phyloP scores from a whole-genome alignment of 169 alveolate species.

The Eimeria mitis region DNA sequence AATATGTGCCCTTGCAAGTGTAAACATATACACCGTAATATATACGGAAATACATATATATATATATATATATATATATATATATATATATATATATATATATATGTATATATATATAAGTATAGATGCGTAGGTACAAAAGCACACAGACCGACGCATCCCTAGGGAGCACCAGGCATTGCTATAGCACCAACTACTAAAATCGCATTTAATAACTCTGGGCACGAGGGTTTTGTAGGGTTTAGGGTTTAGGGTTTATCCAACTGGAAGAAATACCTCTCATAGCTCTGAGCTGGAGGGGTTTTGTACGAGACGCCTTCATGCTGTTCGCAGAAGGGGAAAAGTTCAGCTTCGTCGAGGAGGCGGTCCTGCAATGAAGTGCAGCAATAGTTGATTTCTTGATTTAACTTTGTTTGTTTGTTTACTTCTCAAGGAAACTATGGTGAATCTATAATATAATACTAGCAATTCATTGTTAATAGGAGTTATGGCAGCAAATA shows the following conservation, averaged over 20 bases:
- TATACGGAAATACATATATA: too few relatives aligned
- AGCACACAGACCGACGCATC: background rate
- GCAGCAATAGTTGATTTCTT: background rate
- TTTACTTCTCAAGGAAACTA: too few relatives aligned
- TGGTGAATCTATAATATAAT: too few relatives aligned
- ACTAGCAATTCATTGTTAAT: too few relatives aligned
- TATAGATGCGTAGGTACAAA: background rate
- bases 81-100: too few relatives aligned
- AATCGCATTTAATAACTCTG: background rate
- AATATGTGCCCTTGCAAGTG: too few relatives aligned
- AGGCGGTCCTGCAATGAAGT: constrained; percentile 88
- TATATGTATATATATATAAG: background rate
- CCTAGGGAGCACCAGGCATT: background rate
- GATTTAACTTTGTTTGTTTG: background rate
- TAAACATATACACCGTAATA: too few relatives aligned
- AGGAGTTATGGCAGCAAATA: too few relatives aligned
- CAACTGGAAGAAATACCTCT: constrained; percentile 83
- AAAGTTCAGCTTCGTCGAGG: constrained; percentile 96
- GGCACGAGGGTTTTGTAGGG: background rate
- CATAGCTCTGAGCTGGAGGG: constrained; percentile 91
- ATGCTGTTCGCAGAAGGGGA: constrained; percentile 91
- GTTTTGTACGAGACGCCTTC: constrained; percentile 88
- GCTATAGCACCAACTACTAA: background rate
- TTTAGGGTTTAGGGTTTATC: background rate
- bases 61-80: too few relatives aligned